These are phyloP conservation scores for Dendrobium chrysotoxum DNA, from an alignment of 106 monocot species.

Conservation along the genomic window DNA sequence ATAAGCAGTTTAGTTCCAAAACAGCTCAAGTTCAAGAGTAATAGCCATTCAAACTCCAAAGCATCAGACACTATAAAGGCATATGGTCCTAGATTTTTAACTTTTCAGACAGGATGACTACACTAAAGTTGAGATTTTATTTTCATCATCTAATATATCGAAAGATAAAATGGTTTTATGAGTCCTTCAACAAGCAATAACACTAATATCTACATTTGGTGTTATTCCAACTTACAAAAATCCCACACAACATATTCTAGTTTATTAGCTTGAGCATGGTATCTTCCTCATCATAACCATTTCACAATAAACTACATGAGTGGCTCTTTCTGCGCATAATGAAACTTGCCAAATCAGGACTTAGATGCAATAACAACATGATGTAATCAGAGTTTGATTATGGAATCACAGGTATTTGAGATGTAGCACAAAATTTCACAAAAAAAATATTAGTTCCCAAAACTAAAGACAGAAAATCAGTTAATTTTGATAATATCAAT, in stretches of 20 bases:
- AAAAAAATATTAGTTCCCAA: neutral
- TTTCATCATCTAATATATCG: neutral
- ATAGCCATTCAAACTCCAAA: neutral
- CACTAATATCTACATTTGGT: neutral
- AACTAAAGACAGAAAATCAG: neutral
- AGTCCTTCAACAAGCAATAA: neutral
- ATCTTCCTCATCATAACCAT: neutral
- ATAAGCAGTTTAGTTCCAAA: neutral
- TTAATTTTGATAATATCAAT: neutral
- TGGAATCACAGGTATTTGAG: neutral
- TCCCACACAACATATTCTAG: neutral
- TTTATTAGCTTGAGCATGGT: neutral
- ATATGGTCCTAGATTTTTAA: neutral
- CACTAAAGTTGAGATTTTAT: neutral
- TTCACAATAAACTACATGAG: neutral
- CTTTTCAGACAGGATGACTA: neutral
- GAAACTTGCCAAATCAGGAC: neutral
- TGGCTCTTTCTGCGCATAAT: neutral
- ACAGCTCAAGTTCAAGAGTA: neutral
- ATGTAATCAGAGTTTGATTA: neutral
- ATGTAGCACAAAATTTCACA: neutral
- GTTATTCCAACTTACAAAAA: neutral
- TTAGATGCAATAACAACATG: neutral
- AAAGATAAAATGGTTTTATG: neutral
- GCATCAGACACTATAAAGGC: neutral